Percentiles rank a stretch among this genome's conserved stretches.
Evolutionary conservation across 2,329 filamentous ascomycete genomes (phyloP).

Genomic region (Curvularia eragrostidis): DNA sequence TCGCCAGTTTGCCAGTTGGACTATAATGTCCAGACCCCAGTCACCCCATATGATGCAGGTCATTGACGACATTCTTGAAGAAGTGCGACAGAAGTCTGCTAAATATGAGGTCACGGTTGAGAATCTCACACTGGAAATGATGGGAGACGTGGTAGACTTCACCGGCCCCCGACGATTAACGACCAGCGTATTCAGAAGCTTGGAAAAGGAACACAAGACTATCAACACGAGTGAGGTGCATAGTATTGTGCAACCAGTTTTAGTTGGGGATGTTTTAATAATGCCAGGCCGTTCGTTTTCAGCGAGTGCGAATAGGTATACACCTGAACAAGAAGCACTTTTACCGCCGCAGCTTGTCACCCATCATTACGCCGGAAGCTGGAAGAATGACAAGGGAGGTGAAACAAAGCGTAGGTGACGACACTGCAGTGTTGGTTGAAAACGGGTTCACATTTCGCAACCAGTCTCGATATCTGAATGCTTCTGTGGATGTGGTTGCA

Average conservation of each 20-base stretch:
- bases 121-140: conserved; percentile 27
- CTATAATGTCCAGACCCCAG: conserved; percentile 37
- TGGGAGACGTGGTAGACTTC: conserved; percentile 40
- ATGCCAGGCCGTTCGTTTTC: conserved; percentile 29
- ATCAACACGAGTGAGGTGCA: conserved; percentile 27
- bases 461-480: not conserved
- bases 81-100: conserved; percentile 17
- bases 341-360: conserved; percentile 20
- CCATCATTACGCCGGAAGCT: conserved; percentile 31
- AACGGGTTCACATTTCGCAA: not conserved
- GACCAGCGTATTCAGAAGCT: conserved; percentile 31
- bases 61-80: conserved; percentile 38
- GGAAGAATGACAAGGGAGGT: conserved; percentile 30
- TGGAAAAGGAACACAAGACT: conserved; percentile 20
- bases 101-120: conserved; percentile 23
- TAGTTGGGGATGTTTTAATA: conserved; percentile 39
- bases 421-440: not conserved
- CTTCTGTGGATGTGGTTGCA: no score
- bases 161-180: conserved; percentile 40
- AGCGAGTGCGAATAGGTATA: conserved; percentile 23
- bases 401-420: conserved; percentile 8
- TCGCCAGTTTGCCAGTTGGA: conserved; percentile 43
- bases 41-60: conserved; percentile 35
- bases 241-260: conserved; percentile 31
- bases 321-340: conserved; percentile 6